Evolutionary conservation across 129 eudicot species (phyloP).

Genomic region (Flaveria ramosissima): DNA sequence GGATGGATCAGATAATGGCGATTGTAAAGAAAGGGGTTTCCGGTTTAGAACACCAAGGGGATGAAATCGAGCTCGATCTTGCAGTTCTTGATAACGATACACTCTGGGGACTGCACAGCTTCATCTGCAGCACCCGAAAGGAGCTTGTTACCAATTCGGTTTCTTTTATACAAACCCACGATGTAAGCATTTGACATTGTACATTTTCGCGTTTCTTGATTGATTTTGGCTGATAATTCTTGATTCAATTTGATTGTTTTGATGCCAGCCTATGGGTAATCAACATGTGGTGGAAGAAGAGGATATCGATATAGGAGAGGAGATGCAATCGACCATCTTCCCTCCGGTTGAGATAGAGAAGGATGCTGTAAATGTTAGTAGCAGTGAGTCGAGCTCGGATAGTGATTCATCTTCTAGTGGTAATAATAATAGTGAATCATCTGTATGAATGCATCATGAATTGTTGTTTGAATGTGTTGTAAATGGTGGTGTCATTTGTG

Average conservation of each 20-base stretch:
- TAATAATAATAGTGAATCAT: constrained; percentile 6
- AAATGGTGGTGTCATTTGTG: neutral
- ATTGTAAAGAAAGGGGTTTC: constrained; percentile 39
- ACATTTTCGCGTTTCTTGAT: neutral
- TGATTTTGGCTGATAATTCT: constrained; percentile 2
- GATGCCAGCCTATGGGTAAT: constrained; percentile 18
- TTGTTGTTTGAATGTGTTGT: constrained; percentile 6
- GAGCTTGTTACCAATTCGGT: neutral
- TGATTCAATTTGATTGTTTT: constrained; percentile 12
- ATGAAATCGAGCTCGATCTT: constrained; percentile 53
- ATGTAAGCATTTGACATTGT: constrained; percentile 32
- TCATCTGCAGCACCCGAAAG: constrained; percentile 21
- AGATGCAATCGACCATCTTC: constrained; percentile 31
- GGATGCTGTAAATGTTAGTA: constrained; percentile 36
- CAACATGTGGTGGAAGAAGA: constrained; percentile 34
- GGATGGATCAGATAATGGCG: constrained; percentile 29
- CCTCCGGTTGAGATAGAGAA: constrained; percentile 56
- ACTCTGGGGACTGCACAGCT: constrained; percentile 55
- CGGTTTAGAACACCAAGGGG: constrained; percentile 30
- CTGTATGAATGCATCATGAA: neutral
- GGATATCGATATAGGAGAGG: constrained; percentile 68
- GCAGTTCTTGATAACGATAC: constrained; percentile 54
- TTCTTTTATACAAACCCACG: constrained; percentile 8
- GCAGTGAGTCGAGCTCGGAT: constrained; percentile 48
- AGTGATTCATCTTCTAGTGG: constrained; percentile 58